Evolutionary conservation across 768 basidiomycete species (phyloP).

Genomic region (Podaxis sp.): DNA sequence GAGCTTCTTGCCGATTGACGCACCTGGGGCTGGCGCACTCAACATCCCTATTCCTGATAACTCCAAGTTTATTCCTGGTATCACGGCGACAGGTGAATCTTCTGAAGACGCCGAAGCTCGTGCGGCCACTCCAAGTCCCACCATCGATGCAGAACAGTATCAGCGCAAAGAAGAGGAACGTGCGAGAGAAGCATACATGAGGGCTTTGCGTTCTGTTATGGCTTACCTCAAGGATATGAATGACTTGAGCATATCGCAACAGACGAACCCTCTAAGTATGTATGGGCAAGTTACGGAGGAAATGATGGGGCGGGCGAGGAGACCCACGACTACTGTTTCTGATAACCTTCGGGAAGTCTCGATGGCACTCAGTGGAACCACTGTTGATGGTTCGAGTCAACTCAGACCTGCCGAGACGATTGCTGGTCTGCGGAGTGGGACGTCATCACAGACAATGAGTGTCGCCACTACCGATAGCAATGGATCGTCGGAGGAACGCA

Average conservation of each 20-base stretch:
- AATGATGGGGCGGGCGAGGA: conserved; percentile 48
- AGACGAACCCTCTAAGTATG: conserved; percentile 53
- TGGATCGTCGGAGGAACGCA: conserved; percentile 77
- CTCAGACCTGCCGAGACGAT: conserved; percentile 69
- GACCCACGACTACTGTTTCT: conserved; percentile 55
- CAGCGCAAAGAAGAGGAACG: conserved; percentile 70
- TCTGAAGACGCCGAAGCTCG: conserved; percentile 23
- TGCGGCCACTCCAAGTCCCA: conserved; percentile 46
- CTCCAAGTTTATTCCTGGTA: conserved; percentile 55
- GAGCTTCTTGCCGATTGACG: conserved; percentile 87
- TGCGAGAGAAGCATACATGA: conserved; percentile 67
- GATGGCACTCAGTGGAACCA: conserved; percentile 47
- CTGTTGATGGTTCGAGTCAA: conserved; percentile 49
- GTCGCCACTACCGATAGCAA: conserved; percentile 74
- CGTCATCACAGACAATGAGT: conserved; percentile 66
- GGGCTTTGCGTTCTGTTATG: conserved; percentile 89
- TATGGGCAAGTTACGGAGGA: conserved; percentile 57
- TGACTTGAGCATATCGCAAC: conserved; percentile 78
- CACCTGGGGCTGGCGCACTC: conserved; percentile 49
- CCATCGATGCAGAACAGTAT: conserved; percentile 47
- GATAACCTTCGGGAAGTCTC: conserved; percentile 61
- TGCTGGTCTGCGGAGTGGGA: conserved; percentile 56
- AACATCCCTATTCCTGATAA: conserved; percentile 65
- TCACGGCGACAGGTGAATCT: conserved; percentile 38
- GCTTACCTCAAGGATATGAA: conserved; percentile 96